Conservation (phyloP, 2,329 filamentous ascomycete species). For the Colletotrichum spinosum region DNA sequence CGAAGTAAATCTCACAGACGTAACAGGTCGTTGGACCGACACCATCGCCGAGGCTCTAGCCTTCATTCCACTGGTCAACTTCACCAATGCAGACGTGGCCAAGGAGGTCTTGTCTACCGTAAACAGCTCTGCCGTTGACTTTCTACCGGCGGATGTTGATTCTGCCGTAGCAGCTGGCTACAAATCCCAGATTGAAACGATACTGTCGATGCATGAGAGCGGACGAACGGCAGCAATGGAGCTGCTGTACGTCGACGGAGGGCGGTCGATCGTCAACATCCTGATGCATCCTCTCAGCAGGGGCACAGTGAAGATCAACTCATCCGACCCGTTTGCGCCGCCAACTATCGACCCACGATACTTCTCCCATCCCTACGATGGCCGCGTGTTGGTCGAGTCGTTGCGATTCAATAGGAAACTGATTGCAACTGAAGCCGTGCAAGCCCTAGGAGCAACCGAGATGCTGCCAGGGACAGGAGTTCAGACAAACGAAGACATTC, state of each 20-base stretch:
- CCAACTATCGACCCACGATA: constrained; percentile 28
- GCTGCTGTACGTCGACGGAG: constrained; percentile 48
- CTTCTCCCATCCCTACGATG: constrained; percentile 25
- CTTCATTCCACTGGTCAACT: constrained; percentile 40
- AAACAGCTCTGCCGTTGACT: constrained; percentile 42
- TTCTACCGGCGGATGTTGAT: constrained; percentile 48
- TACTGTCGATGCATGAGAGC: constrained; percentile 44
- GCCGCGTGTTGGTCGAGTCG: constrained; percentile 36
- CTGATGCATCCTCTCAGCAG: constrained; percentile 53
- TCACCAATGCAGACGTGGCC: constrained; percentile 39
- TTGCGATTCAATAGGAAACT: constrained; percentile 16
- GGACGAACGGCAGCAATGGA: constrained; percentile 41
- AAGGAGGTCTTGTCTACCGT: constrained; percentile 43
- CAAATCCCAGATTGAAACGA: constrained; percentile 45
- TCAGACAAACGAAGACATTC: constrained; percentile 24
- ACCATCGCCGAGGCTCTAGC: constrained; percentile 38
- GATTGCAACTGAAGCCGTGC: constrained; percentile 15
- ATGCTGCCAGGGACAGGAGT: constrained; percentile 39
- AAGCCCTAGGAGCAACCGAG: constrained; percentile 27
- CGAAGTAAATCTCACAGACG: too few species aligned
- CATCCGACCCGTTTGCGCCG: constrained; percentile 45
- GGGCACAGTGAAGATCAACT: constrained; percentile 52
- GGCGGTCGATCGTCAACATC: constrained; percentile 45
- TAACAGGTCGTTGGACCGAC: constrained; percentile 45
- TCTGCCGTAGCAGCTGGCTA: constrained; percentile 51